Evolutionary conservation across 768 basidiomycete genomes (phyloP), one percentile per base, ranked within the genome.

Genomic region (Pleurotus sapidus): DNA sequence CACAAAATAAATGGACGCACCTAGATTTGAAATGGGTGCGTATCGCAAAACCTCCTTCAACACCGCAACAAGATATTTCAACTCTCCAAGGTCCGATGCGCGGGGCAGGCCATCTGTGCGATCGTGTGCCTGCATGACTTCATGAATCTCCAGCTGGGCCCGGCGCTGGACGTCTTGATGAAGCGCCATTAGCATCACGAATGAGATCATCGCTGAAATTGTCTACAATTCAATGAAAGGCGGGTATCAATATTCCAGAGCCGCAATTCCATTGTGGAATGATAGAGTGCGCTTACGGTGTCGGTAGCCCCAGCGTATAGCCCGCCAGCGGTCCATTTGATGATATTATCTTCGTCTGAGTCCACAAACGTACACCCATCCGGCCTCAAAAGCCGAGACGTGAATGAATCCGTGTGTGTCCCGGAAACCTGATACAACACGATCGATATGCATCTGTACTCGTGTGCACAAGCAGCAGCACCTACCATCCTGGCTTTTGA

Each of bases 241-340:
- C 17, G 37, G 49, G 65, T 2, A 60, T 5, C 34, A 43, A n/a
- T 25, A 4, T 42, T 15, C 46, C 4, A 18, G 18, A 24, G 40
- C 11, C 25, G 4, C 30, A 34, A 34, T 11, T 34, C 30, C 1
- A 27, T 38, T 34, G 12, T 30, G 24, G 27, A 46, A 24, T 20
- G 17, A 20, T 18, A 63, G 7, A 6, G 4, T 17, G 37, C 11
- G 18, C 68, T n/a, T 55, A 78, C 77, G 9, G 77, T 80, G 59
- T 79, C 77, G 5, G 71, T 64, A 1, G 73, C 74, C 56, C 79
- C 81, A 42, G 78, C 77, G 59, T 81, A 83, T 3, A 80, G 65
- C 2, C 77, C 79, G 1, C 75, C 80, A 18, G 81, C 78, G 39
- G 77, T 75, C 71, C 80, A 81, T 59, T 77, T 79, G 15, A 81